phyloP scores from a whole-genome alignment of 345 rosid genomes.

The Syzygium oleosum region DNA sequence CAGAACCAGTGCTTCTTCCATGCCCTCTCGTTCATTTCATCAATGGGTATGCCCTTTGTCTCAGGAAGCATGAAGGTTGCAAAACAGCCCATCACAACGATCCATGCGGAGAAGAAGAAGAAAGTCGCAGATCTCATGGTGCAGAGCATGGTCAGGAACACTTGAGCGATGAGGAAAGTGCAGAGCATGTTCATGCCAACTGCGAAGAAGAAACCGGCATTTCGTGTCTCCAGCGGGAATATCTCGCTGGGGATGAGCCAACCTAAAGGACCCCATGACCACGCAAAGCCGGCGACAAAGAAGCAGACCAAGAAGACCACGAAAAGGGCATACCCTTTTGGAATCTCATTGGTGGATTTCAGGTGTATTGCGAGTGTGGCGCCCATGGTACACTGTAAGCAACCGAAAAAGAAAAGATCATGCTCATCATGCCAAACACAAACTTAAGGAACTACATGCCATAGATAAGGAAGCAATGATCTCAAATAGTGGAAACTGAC shows the following conservation, averaged over 20 bases:
- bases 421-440: not conserved
- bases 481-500: not conserved
- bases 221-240: constrained; percentile 64
- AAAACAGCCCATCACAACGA: constrained; percentile 52
- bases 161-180: constrained; percentile 78
- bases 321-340: constrained; percentile 18
- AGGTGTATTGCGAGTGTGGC: constrained; percentile 22
- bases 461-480: not conserved
- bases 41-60: constrained; percentile 63
- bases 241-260: constrained; percentile 83
- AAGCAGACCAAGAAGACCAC: constrained; percentile 48
- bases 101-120: constrained; percentile 68
- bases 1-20: constrained; percentile 49
- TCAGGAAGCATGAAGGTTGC: constrained; percentile 50
- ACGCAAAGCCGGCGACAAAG: constrained; percentile 54
- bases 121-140: constrained; percentile 45
- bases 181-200: constrained; percentile 76
- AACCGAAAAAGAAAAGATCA: not conserved
- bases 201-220: constrained; percentile 53
- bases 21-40: constrained; percentile 48
- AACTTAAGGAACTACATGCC: not conserved
- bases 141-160: constrained; percentile 75
- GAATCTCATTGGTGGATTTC: constrained; percentile 24
- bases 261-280: constrained; percentile 91
- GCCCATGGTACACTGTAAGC: constrained; percentile 36